Conservation (phyloP, 345 rosid genomes). For the Salix caprea region DNA sequence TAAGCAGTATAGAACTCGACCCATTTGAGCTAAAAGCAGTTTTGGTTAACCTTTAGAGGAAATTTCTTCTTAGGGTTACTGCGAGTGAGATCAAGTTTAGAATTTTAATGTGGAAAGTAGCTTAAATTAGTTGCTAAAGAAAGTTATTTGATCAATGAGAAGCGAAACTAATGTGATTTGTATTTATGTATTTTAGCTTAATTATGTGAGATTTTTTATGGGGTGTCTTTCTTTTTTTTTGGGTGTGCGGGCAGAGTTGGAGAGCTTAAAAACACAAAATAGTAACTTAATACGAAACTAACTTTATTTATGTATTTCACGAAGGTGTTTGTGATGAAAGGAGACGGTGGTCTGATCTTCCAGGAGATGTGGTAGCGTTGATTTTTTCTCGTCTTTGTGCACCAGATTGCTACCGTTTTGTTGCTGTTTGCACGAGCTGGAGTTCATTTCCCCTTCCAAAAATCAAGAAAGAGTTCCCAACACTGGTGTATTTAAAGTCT, state of each 20-base stretch:
- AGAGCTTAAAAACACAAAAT: conserved; percentile 40
- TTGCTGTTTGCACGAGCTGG: too few relatives aligned
- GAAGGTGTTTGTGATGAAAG: too few relatives aligned
- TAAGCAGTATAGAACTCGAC: not conserved
- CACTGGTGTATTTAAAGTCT: too few relatives aligned
- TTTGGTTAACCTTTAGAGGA: not conserved
- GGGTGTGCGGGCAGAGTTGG: conserved; percentile 55
- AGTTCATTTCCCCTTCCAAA: too few relatives aligned
- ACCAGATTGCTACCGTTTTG: too few relatives aligned
- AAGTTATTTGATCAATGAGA: not conserved
- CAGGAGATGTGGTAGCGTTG: too few relatives aligned
- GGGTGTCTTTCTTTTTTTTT: not conserved
- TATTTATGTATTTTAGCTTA: not conserved
- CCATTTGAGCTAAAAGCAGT: not conserved
- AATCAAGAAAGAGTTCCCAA: too few relatives aligned
- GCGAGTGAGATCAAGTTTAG: not conserved
- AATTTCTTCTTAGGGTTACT: not conserved
- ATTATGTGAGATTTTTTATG: not conserved
- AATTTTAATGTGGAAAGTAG: not conserved
- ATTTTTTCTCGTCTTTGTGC: too few relatives aligned
- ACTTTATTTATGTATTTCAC: too few relatives aligned
- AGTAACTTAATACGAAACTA: too few relatives aligned
- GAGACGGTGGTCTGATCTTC: too few relatives aligned
- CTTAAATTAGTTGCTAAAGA: not conserved
- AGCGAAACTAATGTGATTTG: not conserved